These are phyloP conservation scores for Tolypocladium nubicola DNA, from an alignment of 2,329 filamentous ascomycete genomes.

Conservation along the genomic window DNA sequence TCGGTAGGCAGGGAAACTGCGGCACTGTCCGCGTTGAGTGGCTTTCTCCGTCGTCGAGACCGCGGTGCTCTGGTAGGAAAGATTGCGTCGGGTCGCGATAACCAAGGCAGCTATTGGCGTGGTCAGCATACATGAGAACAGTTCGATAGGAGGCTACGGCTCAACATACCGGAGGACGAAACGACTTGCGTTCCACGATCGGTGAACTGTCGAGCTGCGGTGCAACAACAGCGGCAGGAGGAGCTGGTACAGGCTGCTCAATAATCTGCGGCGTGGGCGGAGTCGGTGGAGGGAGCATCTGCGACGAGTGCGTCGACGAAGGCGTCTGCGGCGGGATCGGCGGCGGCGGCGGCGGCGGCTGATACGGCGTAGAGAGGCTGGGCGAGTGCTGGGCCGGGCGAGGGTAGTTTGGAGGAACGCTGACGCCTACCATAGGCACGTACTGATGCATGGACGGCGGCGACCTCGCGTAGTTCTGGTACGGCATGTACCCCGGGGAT, in stretches of 20 bases:
- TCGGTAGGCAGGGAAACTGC: slow-evolving; percentile 32
- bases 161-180: slow-evolving; percentile 40
- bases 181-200: slow-evolving; percentile 19
- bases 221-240: slow-evolving; percentile 3
- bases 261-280: slow-evolving; percentile 33
- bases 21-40: slow-evolving; percentile 22
- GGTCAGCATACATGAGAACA: slow-evolving; percentile 3
- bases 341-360: slow-evolving; percentile 36
- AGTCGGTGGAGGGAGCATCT: slow-evolving; percentile 31
- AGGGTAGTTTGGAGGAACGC: slow-evolving; percentile 34
- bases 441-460: slow-evolving; percentile 45
- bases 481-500: slow-evolving; percentile 35
- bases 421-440: slow-evolving; percentile 38
- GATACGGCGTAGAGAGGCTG: slow-evolving; percentile 45
- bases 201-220: slow-evolving; percentile 3
- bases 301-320: slow-evolving; percentile 40
- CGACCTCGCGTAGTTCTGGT: slow-evolving; percentile 37
- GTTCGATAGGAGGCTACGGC: neutral
- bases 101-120: slow-evolving; percentile 42
- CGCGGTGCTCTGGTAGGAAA: slow-evolving; percentile 34
- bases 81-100: slow-evolving; percentile 36
- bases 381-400: slow-evolving; percentile 40
- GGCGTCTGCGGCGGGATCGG: slow-evolving; percentile 38
- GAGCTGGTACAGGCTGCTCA: slow-evolving; percentile 15
- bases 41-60: slow-evolving; percentile 32